Evolutionary conservation across 495 filamentous ascomycete genomes (phyloP).

Genomic region (Hypomontagnella submonticulosa): DNA sequence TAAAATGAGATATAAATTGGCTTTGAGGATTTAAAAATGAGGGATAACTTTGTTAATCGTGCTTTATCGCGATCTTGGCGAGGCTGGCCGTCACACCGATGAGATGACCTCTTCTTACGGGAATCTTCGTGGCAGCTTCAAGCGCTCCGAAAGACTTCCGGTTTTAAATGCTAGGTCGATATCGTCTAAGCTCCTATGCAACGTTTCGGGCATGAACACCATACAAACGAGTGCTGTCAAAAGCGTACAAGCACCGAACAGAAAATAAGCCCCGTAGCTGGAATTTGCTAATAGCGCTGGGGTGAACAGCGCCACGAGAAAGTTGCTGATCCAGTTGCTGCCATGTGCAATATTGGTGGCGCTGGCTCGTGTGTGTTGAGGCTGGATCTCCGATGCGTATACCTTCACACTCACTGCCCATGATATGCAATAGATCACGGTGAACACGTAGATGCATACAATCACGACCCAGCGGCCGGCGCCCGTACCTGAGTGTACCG

Average conservation of each 20-base stretch:
- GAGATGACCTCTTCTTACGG: too few species aligned
- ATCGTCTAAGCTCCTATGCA: conserved; percentile 65
- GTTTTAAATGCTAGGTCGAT: conserved; percentile 68
- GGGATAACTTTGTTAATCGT: too few species aligned
- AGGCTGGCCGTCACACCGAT: too few species aligned
- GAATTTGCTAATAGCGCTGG: conserved; percentile 68
- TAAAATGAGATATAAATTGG: too few species aligned
- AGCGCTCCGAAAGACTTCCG: too few species aligned
- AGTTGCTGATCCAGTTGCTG: conserved; percentile 57
- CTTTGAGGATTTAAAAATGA: too few species aligned
- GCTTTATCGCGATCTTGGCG: too few species aligned
- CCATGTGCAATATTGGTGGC: conserved; percentile 61
- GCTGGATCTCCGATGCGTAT: conserved; percentile 67
- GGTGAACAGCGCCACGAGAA: conserved; percentile 71
- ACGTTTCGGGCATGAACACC: conserved; percentile 72
- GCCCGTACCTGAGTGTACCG: conserved; percentile 57
- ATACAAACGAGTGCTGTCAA: conserved; percentile 61
- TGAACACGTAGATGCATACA: conserved; percentile 60
- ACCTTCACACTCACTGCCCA: conserved; percentile 68
- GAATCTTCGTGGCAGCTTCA: too few species aligned
- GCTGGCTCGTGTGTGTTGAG: conserved; percentile 62
- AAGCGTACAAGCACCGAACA: conserved; percentile 64
- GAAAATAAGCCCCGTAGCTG: conserved; percentile 69
- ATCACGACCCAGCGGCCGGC: conserved; percentile 67
- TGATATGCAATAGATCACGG: conserved; percentile 48